Conservation (phyloP, 768 basidiomycete species). For the Lactifluus echinatus region DNA sequence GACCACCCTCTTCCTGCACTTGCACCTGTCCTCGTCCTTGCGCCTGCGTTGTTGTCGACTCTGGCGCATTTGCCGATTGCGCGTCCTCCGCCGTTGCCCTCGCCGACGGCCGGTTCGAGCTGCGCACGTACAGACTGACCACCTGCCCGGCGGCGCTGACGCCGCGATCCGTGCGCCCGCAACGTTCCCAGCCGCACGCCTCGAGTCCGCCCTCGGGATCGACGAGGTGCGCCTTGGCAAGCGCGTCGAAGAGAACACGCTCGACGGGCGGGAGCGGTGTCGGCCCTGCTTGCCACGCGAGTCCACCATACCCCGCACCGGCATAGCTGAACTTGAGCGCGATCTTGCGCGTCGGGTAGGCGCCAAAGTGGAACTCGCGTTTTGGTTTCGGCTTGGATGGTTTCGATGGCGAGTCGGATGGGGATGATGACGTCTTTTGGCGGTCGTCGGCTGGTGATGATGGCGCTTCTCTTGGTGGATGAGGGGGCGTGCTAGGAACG, state of each 20-base stretch:
- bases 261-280: slow-evolving; percentile 88
- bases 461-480: background rate
- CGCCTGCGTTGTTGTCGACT: too few species aligned
- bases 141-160: slow-evolving; percentile 95
- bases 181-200: slow-evolving; percentile 84
- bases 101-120: slow-evolving; percentile 38
- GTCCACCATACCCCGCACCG: slow-evolving; percentile 86
- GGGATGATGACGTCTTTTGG: too few species aligned
- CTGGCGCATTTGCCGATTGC: background rate
- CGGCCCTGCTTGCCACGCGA: slow-evolving; percentile 67
- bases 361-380: slow-evolving; percentile 49
- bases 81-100: too few species aligned
- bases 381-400: slow-evolving; percentile 25
- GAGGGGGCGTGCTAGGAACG: slow-evolving; percentile 9
- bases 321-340: slow-evolving; percentile 91
- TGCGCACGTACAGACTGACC: slow-evolving; percentile 83
- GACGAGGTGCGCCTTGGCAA: slow-evolving; percentile 70
- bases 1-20: too few species aligned
- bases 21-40: too few species aligned
- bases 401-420: too few species aligned
- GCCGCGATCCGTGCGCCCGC: slow-evolving; percentile 91
- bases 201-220: slow-evolving; percentile 67
- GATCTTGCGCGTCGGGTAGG: slow-evolving; percentile 76
- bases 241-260: slow-evolving; percentile 69
- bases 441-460: background rate